These are phyloP conservation scores for Chalciporus sp. DNA, from an alignment of 1,284 basidiomycete genomes.

Conservation along the genomic window DNA sequence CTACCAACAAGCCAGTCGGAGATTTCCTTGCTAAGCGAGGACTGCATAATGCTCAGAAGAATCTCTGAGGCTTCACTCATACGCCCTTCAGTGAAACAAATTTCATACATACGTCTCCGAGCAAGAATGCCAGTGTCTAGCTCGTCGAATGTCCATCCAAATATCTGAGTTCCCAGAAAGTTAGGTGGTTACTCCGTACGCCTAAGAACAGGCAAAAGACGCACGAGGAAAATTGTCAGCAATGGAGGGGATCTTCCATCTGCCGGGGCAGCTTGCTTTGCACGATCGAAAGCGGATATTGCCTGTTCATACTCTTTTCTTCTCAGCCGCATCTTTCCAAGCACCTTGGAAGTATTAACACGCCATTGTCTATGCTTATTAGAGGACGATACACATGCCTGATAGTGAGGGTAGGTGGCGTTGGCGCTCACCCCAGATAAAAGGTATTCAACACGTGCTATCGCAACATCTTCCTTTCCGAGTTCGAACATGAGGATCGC, in stretches of 20 bases:
- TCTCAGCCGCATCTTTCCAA: not conserved
- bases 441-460: not conserved
- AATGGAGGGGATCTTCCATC: not conserved
- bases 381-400: not conserved
- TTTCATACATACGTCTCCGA: not conserved
- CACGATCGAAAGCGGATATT: not conserved
- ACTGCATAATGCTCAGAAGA: too few species aligned
- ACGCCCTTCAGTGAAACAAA: too few species aligned
- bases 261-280: not conserved
- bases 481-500: not conserved
- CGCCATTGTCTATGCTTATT: not conserved
- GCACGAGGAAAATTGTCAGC: not conserved
- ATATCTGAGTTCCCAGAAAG: not conserved
- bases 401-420: not conserved
- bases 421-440: not conserved
- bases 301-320: not conserved
- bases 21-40: too few species aligned
- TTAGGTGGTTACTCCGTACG: too few species aligned
- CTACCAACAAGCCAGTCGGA: too few species aligned
- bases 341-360: not conserved
- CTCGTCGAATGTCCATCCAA: not conserved
- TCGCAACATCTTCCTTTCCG: not conserved
- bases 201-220: too few species aligned
- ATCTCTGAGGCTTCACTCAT: too few species aligned
- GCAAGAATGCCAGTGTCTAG: too few species aligned